Conservation (phyloP, 2,329 filamentous ascomycete genomes). For the Chaetomium sp. region DNA sequence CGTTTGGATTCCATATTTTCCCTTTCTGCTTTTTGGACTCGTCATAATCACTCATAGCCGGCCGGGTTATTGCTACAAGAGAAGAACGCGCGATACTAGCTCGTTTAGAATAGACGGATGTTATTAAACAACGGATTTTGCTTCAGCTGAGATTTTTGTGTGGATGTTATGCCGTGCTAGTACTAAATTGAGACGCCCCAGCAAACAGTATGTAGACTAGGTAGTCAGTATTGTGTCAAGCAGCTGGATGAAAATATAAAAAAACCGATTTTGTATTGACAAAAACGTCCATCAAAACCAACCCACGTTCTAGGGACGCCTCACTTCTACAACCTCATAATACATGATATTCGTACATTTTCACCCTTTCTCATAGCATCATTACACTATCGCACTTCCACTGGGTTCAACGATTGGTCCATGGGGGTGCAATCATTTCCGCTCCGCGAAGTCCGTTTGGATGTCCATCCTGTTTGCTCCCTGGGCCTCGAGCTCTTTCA, state of each 20-base stretch:
- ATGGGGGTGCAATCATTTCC: conserved; percentile 7
- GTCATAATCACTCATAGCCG: conserved; percentile 14
- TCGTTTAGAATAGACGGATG: background rate
- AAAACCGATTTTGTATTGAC: too few relatives aligned
- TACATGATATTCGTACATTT: background rate
- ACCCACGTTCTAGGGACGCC: too few relatives aligned
- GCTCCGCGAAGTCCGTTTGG: conserved; percentile 20
- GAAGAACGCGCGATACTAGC: background rate
- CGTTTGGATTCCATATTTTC: conserved; percentile 15
- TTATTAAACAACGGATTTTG: background rate
- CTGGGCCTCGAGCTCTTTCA: conserved; percentile 67
- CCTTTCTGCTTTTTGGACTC: background rate
- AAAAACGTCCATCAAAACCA: too few relatives aligned
- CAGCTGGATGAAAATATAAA: too few relatives aligned
- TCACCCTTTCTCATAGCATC: background rate
- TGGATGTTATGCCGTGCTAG: too few relatives aligned
- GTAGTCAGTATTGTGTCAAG: too few relatives aligned
- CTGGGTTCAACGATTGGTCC: too few relatives aligned
- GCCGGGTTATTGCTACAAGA: conserved; percentile 7
- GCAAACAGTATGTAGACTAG: too few relatives aligned
- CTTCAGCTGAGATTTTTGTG: too few relatives aligned
- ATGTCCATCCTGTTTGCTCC: conserved; percentile 58
- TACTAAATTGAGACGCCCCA: too few relatives aligned
- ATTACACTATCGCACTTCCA: background rate
- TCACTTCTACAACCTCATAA: background rate